Evolutionary conservation across 805 yeast genomes (phyloP).

Genomic region (Metschnikowia arizonensis): DNA sequence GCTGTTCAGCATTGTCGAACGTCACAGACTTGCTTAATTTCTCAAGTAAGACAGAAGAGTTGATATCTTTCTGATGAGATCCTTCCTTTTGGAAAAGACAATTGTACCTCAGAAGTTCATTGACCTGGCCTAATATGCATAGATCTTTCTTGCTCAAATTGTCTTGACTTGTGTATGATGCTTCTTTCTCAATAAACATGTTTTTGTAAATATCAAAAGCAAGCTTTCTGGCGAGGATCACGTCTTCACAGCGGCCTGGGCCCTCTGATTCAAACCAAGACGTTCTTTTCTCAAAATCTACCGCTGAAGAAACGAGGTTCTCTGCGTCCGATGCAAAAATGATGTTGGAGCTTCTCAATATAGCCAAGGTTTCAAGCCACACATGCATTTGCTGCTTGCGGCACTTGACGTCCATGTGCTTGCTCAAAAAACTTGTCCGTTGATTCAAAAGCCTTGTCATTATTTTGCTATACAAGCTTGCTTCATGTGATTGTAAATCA

Average conservation of each 20-base stretch:
- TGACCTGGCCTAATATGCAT: slow-evolving; percentile 23
- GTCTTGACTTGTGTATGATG: neutral
- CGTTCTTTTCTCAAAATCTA: slow-evolving; percentile 4
- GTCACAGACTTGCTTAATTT: slow-evolving; percentile 24
- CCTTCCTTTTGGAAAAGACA: slow-evolving; percentile 32
- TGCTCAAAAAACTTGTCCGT: neutral
- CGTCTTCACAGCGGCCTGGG: slow-evolving; percentile 13
- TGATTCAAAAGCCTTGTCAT: slow-evolving; percentile 1
- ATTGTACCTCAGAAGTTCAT: slow-evolving; percentile 44
- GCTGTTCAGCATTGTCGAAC: slow-evolving; percentile 8
- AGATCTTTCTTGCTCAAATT: neutral
- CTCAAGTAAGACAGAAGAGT: slow-evolving; percentile 44
- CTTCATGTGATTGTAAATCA: neutral
- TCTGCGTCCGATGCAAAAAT: slow-evolving; percentile 8
- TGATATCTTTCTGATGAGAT: slow-evolving; percentile 48
- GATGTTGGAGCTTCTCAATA: slow-evolving; percentile 6
- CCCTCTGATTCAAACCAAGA: slow-evolving; percentile 13
- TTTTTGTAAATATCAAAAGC: slow-evolving; percentile 26
- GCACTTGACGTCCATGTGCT: neutral
- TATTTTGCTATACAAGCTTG: neutral
- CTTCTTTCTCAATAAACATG: neutral
- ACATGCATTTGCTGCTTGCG: neutral
- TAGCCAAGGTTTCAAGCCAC: slow-evolving; percentile 10
- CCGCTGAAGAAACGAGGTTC: slow-evolving; percentile 9
- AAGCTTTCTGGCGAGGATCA: slow-evolving; percentile 41